Evolutionary conservation across 257 asterid species (phyloP), one percentile per base, ranked within the genome.

Genomic region (Dorcoceras hygrometricum): DNA sequence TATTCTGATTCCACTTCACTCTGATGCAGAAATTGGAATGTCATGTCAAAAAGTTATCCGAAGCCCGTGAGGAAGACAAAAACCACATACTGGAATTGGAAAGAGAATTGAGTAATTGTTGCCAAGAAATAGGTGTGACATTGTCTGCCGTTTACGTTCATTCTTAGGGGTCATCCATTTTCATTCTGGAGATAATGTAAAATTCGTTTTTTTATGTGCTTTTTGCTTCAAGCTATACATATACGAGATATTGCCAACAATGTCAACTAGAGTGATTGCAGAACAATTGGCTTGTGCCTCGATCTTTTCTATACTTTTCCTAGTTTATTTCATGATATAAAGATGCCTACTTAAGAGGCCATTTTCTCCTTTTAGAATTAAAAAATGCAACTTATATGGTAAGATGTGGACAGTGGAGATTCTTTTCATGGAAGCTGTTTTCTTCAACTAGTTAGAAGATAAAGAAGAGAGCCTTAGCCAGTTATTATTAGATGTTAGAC

Each of bases 81-180:
- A 82, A 79, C 77, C 85, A 61, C 71, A 85, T 86, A 59, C 73
- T 71, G 69, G 93, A 86, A 76, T 83, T 90, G 80, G 91, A 90
- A 81, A 86, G 89, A 77, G 97, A 93, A 81, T 80, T 89, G 76
- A 78, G 76, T 75, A 88, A 88, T 66, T 86, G 88, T 79, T 70
- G 71, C 77, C 95, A 85, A 76, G 96, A 90, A 89, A 86, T 93
- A 88, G 98, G 98, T 93, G 69, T 57, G 71, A 39, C 65, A 69
- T 74, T 54, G 11, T 43, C 48, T 5, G 60, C 62, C n/a, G 69
- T 57, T 63, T 16, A 57, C 57, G 23, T 55, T 23, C 48, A 16
- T 24, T 20, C 25, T 61, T 65, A 36, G 24, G 20, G 23, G 34
- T 26, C 43, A 74, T 32, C 23, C 50, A 9, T 65, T 63, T 29